Base-by-base conservation (phyloP, 2,329 filamentous ascomycete species). In the Juglanconis oblonga region DNA sequence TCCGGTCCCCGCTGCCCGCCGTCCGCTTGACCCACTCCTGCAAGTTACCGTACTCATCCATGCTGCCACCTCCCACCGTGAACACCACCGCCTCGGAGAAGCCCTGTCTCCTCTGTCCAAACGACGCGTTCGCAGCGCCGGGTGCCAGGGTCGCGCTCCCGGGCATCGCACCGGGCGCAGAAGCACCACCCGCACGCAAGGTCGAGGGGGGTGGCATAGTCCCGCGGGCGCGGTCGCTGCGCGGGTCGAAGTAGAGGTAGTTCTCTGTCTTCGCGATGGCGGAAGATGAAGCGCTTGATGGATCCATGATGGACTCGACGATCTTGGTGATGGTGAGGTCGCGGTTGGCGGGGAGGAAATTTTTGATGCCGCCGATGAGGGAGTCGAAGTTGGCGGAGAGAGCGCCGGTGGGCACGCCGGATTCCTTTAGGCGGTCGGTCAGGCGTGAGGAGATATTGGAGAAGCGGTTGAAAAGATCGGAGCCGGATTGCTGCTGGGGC, bases 21-120 rank as follows among this genome's bases (percentile, higher is more conserved):
- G 91, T 92, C 65, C 94, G 83, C 73, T 86, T 87, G 5, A 94
- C 92, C 95, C 95, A 99, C 71, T 98, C 95, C 72, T 97, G 92
- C 72, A 99, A 73, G 74, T 99, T 99, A 24, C 93, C 94, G 72
- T 98, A 99, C 73, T 99, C 95, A 68, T 99, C 95, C 91, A 99
- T 98, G 72, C 92, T 97, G 47, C 95, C 95, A 51, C 96, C 95
- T 4, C 95, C 95, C 3, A 96, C 92, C 0, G 91, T 94, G 71
- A 97, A 97, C n/a, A 97, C 91, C 57, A 97, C 88, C 1, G 92
- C 91, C 69, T 97, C 93, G 52, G 86, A 90, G 74, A 94, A 97
- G 0, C 91, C 92, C 70, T 97, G 93, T 57, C 94, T 81, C 62
- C 92, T 80, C 75, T 98, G 94, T 1, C 94, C 95, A 73, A 98